Percentiles rank a stretch among this genome's conserved stretches.
These are phyloP conservation scores for Balakata baccata DNA, from an alignment of 345 rosid genomes.

Conservation along the genomic window DNA sequence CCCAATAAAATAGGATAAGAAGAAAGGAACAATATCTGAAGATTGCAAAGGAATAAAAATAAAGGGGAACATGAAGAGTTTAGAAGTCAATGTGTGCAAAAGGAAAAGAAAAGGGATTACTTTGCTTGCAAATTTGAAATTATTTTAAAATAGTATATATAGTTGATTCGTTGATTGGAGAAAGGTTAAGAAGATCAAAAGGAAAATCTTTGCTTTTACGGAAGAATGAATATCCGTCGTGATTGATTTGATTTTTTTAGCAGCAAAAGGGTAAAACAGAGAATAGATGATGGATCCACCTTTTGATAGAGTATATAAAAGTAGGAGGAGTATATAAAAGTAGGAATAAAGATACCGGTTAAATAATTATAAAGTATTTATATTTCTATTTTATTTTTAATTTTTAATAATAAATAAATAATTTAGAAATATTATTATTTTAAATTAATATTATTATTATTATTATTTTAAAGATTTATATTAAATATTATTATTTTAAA, in stretches of 20 bases:
- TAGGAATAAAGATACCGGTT: too few species aligned
- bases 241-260: background rate
- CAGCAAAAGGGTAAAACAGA: background rate
- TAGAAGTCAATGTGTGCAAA: background rate
- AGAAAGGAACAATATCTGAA: conserved; percentile 24
- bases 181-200: conserved; percentile 12
- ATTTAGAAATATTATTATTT: too few species aligned
- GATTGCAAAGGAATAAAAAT: conserved; percentile 6
- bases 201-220: conserved; percentile 18
- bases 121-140: conserved; percentile 26
- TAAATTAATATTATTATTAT: too few species aligned
- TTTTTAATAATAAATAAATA: too few species aligned
- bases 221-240: background rate
- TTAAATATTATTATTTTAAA: too few species aligned
- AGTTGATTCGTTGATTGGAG: background rate
- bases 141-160: background rate
- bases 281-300: background rate
- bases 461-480: too few species aligned
- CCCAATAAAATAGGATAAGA: conserved; percentile 13
- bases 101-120: conserved; percentile 3
- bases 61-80: background rate
- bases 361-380: too few species aligned
- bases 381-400: too few species aligned
- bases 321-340: too few species aligned
- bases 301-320: too few species aligned